These are phyloP conservation scores for Fusarium pseudocircinatum DNA, from an alignment of 2,329 filamentous ascomycete species.

Conservation along the genomic window DNA sequence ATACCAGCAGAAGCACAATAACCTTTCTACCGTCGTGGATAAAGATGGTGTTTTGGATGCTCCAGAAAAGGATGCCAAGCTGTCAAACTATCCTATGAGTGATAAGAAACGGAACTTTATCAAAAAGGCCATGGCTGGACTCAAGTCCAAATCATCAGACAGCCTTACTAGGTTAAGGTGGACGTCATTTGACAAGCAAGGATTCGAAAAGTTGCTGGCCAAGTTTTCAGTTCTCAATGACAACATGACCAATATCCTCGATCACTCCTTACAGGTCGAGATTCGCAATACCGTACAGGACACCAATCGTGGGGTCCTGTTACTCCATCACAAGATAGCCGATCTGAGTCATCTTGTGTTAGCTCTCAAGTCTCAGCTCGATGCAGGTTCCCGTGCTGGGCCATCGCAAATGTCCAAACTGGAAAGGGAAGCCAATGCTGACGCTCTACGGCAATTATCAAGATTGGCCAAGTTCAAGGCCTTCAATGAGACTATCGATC, in stretches of 20 bases:
- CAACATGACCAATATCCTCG: conserved; percentile 59
- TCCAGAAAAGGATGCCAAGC: conserved; percentile 56
- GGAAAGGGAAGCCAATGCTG: conserved; percentile 52
- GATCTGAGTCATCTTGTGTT: conserved; percentile 58
- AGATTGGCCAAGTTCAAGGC: conserved; percentile 62
- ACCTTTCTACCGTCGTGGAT: conserved; percentile 49
- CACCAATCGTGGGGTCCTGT: conserved; percentile 57
- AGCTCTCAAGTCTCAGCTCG: conserved; percentile 56
- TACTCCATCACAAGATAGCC: conserved; percentile 57
- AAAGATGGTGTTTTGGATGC: conserved; percentile 48
- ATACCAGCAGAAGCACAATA: conserved; percentile 52
- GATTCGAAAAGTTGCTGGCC: conserved; percentile 56
- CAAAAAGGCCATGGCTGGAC: conserved; percentile 53
- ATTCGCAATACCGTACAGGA: conserved; percentile 59
- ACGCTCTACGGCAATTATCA: conserved; percentile 53
- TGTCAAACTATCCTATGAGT: conserved; percentile 57
- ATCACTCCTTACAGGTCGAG: conserved; percentile 57
- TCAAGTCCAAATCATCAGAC: conserved; percentile 51
- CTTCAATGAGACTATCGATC: conserved; percentile 59
- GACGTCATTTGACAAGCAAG: conserved; percentile 58
- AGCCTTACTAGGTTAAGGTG: conserved; percentile 52
- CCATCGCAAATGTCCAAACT: conserved; percentile 47
- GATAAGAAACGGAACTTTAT: conserved; percentile 54
- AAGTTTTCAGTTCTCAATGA: conserved; percentile 58
- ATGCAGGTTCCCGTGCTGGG: conserved; percentile 38